Evolutionary conservation across 2,329 filamentous ascomycete species (phyloP).

Genomic region (Ophiocordyceps robertsii): DNA sequence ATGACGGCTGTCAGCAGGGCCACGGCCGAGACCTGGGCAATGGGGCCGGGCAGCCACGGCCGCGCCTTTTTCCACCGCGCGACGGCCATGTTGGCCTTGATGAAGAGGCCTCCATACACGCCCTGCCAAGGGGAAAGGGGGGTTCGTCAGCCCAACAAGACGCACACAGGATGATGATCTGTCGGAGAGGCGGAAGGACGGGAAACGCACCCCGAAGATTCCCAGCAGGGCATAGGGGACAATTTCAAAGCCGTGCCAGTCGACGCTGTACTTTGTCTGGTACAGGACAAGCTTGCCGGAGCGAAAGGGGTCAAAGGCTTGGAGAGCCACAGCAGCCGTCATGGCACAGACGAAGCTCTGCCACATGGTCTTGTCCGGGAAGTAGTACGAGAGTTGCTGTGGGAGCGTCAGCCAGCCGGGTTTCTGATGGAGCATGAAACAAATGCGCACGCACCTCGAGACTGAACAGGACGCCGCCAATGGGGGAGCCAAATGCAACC

Average conservation of each 20-base stretch:
- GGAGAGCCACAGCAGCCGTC: slow-evolving; percentile 82
- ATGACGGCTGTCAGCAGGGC: slow-evolving; percentile 75
- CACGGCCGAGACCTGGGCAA: slow-evolving; percentile 69
- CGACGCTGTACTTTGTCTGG: slow-evolving; percentile 86
- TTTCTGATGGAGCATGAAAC: neutral
- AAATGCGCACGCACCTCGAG: slow-evolving; percentile 47
- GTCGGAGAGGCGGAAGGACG: neutral
- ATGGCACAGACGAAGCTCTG: slow-evolving; percentile 95
- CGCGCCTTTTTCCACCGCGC: slow-evolving; percentile 63
- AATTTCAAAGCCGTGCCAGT: slow-evolving; percentile 96
- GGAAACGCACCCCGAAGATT: slow-evolving; percentile 56
- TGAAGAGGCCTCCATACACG: slow-evolving; percentile 89
- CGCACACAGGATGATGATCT: no score
- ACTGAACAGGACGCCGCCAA: slow-evolving; percentile 91
- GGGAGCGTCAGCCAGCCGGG: neutral
- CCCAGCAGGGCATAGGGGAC: slow-evolving; percentile 87
- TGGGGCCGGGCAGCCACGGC: slow-evolving; percentile 54
- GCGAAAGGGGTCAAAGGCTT: slow-evolving; percentile 93
- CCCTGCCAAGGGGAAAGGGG: slow-evolving; percentile 19
- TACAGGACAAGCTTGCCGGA: slow-evolving; percentile 99
- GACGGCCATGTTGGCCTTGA: slow-evolving; percentile 71
- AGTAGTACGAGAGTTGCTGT: slow-evolving; percentile 81
- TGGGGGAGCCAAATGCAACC: slow-evolving; percentile 93
- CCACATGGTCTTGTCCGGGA: slow-evolving; percentile 95
- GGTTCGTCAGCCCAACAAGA: neutral